Percentiles rank a stretch among this genome's conserved stretches.
These are phyloP conservation scores for Dactylellina cionopaga DNA, from an alignment of 2,329 filamentous ascomycete genomes.

Conservation along the genomic window DNA sequence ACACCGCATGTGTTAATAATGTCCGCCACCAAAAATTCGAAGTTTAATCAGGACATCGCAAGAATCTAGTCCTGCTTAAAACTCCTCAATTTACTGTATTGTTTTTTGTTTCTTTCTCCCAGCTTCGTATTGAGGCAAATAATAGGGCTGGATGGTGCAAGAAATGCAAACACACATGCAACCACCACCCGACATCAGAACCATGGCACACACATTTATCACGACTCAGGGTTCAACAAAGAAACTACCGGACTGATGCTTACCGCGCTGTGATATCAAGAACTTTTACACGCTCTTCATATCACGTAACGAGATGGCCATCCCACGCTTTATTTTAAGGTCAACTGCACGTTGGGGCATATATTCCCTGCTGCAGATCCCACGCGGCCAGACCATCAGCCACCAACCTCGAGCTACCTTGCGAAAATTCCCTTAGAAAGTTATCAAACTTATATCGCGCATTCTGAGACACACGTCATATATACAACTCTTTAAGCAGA, in stretches of 20 bases:
- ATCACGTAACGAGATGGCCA: slow-evolving; percentile 25
- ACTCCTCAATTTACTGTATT: neutral
- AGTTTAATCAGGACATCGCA: neutral
- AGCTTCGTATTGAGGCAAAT: slow-evolving; percentile 29
- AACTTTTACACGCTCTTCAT: neutral
- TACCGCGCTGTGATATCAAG: slow-evolving; percentile 8
- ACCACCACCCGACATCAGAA: neutral
- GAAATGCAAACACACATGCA: slow-evolving; percentile 11
- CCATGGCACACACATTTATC: neutral
- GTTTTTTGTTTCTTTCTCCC: neutral
- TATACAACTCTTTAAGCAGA: slow-evolving; percentile 18
- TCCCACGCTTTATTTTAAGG: slow-evolving; percentile 43
- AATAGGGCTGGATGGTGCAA: neutral
- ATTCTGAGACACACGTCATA: slow-evolving; percentile 53
- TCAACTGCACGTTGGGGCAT: neutral
- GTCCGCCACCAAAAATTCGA: slow-evolving; percentile 22
- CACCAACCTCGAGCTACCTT: neutral
- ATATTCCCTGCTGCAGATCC: slow-evolving; percentile 46
- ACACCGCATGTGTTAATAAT: neutral
- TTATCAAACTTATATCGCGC: slow-evolving; percentile 49
- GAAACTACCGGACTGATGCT: slow-evolving; percentile 9
- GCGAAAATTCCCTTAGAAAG: neutral
- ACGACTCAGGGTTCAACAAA: slow-evolving; percentile 6
- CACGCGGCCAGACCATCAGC: slow-evolving; percentile 3
- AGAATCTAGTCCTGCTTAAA: neutral